Evolutionary conservation across 768 basidiomycete genomes (phyloP), one percentile per base, ranked within the genome.

Genomic region (Naganishia kalamii): DNA sequence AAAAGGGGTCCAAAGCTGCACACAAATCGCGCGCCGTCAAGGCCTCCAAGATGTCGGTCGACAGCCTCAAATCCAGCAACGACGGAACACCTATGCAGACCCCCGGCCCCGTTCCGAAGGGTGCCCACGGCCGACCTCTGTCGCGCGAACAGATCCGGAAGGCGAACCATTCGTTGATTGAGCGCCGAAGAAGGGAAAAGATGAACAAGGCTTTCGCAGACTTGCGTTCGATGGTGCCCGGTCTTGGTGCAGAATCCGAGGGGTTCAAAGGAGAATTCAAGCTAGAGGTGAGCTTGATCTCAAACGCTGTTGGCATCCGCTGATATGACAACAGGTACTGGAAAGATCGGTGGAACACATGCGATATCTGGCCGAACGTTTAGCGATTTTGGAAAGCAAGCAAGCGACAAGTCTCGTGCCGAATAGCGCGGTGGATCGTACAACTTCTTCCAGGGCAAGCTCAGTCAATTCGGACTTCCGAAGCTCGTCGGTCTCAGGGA

Each of bases 121-220:
- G 54, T 35, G 11, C 37, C 21, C 49, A 59, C 29, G 68, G 44
- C 30, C 50, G 68, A 47, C 65, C 60, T n/a, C 59, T 71, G 47
- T 71, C 71, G 5, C 61, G 92, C 50, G 92, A 94, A 78, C 84
- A 87, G 1, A 86, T 90, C 77, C 85, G 93, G 60, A 91, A 93
- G 76, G 85, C 90, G 37, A 96, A 96, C 78, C 93, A 98, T 73
- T 90, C 88, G 5, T 85, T 92, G 68, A 98, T 98, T 75, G 93
- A 98, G 80, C 89, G 93, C 74, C 86, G 92, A 0, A 81, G 93
- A 32, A 83, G 93, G 65, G 94, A 93, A 12, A 96, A 96, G 83
- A 97, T 98, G 69, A 98, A 98, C 74, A 87, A 90, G 59, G 90
- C 92, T 0, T 82, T 97, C 5, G 82, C 86, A 2, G 85, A 86